Base-by-base conservation (phyloP, 2,329 filamentous ascomycete species). In the Epichloe sibirici region DNA sequence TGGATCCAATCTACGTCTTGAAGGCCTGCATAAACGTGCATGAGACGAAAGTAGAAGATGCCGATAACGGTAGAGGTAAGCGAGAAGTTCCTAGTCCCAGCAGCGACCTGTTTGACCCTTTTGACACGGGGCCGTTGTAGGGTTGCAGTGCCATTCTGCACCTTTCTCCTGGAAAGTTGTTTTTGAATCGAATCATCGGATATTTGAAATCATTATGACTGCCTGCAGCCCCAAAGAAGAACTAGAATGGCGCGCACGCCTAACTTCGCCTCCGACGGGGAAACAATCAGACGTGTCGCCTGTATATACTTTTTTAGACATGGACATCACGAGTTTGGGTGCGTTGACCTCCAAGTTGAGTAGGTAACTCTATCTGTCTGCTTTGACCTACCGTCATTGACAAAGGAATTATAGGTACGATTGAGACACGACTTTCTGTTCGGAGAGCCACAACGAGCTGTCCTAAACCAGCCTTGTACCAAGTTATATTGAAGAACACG, bases 121-220 rank as follows among this genome's bases (percentile, higher is more conserved):
- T 37, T 53, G 12, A 53, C 12, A 39, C 13, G 8, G 3, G 13
- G 13, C 11, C 12, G 4, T 3, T 23, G 40, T 25, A 95, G 90
- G 89, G 0, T 66, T 97, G 7, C 89, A 91, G 73, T 96, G 90
- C 62, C 85, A 93, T 57, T 88, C 86, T 3, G 87, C 88, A 1
- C 83, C 87, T 0, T 88, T 88, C 65, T 93, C 90, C 1, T 97
- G 90, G 91, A 98, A 97, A 65, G 62, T 96, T 11, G 76, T 88
- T 3, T 96, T 97, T 62, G 84, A 93, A 64, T 80, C 81, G 57
- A 77, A 85, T 53, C 79, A 86, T 58, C 82, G 86, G 55, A 73
- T 91, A 51, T 91, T 88, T 64, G 91, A 97, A 67, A 69, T 95
- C 15, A 82, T 96, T 42, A 76, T 95, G 70, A 94, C 86, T 58